Evolutionary conservation across 495 filamentous ascomycete genomes (phyloP).

Genomic region (Hyaloscypha bicolor): DNA sequence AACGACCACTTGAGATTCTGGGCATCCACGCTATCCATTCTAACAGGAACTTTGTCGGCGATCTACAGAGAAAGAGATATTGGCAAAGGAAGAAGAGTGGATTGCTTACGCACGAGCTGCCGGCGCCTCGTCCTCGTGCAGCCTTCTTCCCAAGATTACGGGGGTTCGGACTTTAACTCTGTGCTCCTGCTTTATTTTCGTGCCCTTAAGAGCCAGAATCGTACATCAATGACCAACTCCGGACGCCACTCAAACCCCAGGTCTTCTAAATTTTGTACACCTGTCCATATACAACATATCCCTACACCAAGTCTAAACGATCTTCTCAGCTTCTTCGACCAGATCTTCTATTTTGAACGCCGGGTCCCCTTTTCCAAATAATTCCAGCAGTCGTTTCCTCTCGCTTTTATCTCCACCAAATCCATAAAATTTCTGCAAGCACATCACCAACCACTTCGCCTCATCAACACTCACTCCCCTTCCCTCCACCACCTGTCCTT

Average conservation of each 20-base stretch:
- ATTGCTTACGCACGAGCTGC: no score
- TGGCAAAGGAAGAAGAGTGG: no score
- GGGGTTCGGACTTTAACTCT: background rate
- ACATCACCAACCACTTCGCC: slow-evolving; percentile 87
- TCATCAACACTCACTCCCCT: slow-evolving; percentile 77
- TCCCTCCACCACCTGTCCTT: slow-evolving; percentile 76
- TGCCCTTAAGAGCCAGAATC: background rate
- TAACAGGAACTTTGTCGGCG: no score
- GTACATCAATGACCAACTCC: background rate
- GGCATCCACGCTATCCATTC: no score
- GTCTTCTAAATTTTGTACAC: background rate
- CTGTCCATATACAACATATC: background rate
- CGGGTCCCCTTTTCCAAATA: slow-evolving; percentile 77
- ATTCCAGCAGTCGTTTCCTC: slow-evolving; percentile 70
- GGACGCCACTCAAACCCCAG: background rate
- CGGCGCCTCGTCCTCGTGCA: no score
- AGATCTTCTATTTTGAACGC: slow-evolving; percentile 81
- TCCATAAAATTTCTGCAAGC: slow-evolving; percentile 93
- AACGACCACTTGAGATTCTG: no score
- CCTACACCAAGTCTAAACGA: slow-evolving; percentile 40
- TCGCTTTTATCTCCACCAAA: slow-evolving; percentile 48
- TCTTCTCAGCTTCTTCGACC: slow-evolving; percentile 83
- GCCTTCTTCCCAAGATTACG: no score
- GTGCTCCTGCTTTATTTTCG: background rate
- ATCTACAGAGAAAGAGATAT: no score